phyloP scores from a whole-genome alignment of 345 rosid species.

The Viola odorata region DNA sequence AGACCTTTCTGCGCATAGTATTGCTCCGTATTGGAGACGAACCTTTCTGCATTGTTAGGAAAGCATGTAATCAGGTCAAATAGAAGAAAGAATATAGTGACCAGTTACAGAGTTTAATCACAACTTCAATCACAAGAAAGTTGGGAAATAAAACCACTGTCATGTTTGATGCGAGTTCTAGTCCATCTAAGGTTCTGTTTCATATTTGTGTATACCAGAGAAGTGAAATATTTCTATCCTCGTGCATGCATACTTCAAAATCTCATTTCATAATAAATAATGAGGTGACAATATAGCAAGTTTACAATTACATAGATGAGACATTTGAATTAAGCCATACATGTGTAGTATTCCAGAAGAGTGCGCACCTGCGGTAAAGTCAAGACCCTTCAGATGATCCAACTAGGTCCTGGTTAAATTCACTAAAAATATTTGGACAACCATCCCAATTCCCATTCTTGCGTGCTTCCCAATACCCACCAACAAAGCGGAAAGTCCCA shows the following conservation, averaged over 20 bases:
- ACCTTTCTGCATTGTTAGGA: constrained; percentile 14
- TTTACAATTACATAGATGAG: too few relatives aligned
- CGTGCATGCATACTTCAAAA: too few relatives aligned
- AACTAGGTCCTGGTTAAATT: constrained; percentile 41
- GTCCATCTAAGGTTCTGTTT: background rate
- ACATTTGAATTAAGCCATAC: background rate
- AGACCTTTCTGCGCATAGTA: background rate
- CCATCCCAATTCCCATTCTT: constrained; percentile 57
- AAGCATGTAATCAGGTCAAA: background rate
- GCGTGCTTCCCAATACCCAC: constrained; percentile 96
- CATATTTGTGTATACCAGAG: background rate
- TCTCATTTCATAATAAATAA: background rate
- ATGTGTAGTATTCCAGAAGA: constrained; percentile 3
- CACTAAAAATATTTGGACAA: constrained; percentile 81
- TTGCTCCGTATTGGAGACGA: background rate
- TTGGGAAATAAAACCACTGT: too few relatives aligned
- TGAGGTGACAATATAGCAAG: background rate
- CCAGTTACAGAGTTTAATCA: background rate
- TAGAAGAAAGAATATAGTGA: background rate
- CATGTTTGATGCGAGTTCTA: too few relatives aligned
- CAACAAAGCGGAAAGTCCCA: constrained; percentile 56
- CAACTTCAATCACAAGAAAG: too few relatives aligned
- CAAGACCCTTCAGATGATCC: constrained; percentile 28
- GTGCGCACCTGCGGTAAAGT: constrained; percentile 24
- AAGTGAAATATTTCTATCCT: background rate